phyloP scores from a whole-genome alignment of 257 asterid genomes.

The Scutellaria baicalensis region DNA sequence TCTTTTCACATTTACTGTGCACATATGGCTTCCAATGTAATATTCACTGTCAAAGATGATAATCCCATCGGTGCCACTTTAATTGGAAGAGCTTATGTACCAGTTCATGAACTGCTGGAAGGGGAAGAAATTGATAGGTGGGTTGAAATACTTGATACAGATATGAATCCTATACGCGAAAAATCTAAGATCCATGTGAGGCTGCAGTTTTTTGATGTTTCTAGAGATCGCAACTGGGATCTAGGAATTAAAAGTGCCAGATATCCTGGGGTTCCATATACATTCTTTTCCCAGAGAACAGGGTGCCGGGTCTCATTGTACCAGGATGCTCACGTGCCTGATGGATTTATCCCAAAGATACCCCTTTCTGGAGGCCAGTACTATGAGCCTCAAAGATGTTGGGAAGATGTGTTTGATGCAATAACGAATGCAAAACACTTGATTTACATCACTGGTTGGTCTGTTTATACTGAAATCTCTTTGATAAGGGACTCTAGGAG shows the following conservation, averaged over 20 bases:
- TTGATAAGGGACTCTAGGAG: conserved; percentile 81
- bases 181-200: conserved; percentile 85
- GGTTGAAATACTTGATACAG: conserved; percentile 75
- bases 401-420: conserved; percentile 93
- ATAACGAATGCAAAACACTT: conserved; percentile 79
- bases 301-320: conserved; percentile 85
- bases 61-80: conserved; percentile 92
- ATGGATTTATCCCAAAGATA: conserved; percentile 64
- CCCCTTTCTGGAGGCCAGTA: conserved; percentile 70
- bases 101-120: conserved; percentile 63
- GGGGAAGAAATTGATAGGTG: conserved; percentile 81
- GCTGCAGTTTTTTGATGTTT: conserved; percentile 72
- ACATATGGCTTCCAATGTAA: conserved; percentile 61
- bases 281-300: conserved; percentile 75
- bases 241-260: conserved; percentile 61
- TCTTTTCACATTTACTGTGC: conserved; percentile 90
- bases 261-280: conserved; percentile 90
- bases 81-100: conserved; percentile 84
- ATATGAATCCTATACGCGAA: conserved; percentile 52
- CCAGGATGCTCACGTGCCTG: conserved; percentile 92
- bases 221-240: conserved; percentile 76
- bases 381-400: conserved; percentile 82
- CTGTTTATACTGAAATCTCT: conserved; percentile 74
- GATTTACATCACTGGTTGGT: conserved; percentile 97
- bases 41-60: conserved; percentile 82